Evolutionary conservation across 768 basidiomycete species (phyloP).

Genomic region (Russula earlei): DNA sequence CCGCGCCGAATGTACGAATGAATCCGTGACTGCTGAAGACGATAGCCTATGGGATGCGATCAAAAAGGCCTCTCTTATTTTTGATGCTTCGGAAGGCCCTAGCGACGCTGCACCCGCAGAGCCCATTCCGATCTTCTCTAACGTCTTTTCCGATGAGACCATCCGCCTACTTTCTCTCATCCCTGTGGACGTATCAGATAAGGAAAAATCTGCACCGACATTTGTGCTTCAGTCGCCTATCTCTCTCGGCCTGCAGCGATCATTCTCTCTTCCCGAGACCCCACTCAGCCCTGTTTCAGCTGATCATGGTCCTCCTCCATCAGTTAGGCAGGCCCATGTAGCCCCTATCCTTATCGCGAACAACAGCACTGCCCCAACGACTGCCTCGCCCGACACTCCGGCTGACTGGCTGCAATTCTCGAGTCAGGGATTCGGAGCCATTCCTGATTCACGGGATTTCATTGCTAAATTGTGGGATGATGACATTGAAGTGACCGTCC

Average conservation of each 20-base stretch:
- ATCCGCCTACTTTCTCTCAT: conserved; percentile 41
- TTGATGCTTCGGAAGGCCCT: conserved; percentile 22
- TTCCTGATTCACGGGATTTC: conserved; percentile 35
- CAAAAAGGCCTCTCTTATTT: conserved; percentile 27
- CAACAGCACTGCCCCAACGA: conserved; percentile 25
- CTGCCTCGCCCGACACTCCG: conserved; percentile 25
- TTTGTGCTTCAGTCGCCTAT: conserved; percentile 28
- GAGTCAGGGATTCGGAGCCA: conserved; percentile 45
- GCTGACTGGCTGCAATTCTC: conserved; percentile 66
- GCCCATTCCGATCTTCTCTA: conserved; percentile 33
- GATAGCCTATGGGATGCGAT: conserved; percentile 47
- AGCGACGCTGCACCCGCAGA: conserved; percentile 24
- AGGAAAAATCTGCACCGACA: conserved; percentile 22
- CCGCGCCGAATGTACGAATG: conserved; percentile 28
- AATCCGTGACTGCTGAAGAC: conserved; percentile 29
- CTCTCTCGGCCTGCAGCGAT: conserved; percentile 21
- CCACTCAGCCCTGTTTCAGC: neutral
- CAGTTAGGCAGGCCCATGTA: neutral
- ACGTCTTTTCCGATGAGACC: conserved; percentile 63
- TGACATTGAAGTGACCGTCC: conserved; percentile 47
- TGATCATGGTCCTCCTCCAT: conserved; percentile 6
- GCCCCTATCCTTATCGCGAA: conserved; percentile 22
- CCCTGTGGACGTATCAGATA: conserved; percentile 33
- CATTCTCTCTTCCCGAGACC: conserved; percentile 9
- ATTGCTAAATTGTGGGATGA: conserved; percentile 49